Conservation (phyloP, 768 basidiomycete genomes). For the Suillus weaverae region DNA sequence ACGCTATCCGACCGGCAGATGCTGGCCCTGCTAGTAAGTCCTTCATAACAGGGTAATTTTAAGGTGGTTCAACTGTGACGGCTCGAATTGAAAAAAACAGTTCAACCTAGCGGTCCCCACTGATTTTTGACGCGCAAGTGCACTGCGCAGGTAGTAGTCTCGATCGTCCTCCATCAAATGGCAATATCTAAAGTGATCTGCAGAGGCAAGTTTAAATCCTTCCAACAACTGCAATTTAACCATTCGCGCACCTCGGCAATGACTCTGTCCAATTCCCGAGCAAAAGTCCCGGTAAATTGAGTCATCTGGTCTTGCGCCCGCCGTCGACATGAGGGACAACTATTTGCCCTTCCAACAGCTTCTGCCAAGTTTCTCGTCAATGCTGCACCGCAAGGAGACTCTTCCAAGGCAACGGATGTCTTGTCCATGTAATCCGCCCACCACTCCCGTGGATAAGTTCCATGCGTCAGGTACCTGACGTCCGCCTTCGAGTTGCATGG, state of each 20-base stretch:
- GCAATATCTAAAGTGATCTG: not conserved
- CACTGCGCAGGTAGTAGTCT: not conserved
- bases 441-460: conserved; percentile 30
- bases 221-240: not conserved
- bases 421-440: conserved; percentile 34
- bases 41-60: not conserved
- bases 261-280: conserved; percentile 20
- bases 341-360: conserved; percentile 19
- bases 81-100: not conserved
- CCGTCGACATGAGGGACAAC: conserved; percentile 22
- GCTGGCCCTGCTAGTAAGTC: not conserved
- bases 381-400: conserved; percentile 24
- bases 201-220: not conserved
- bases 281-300: conserved; percentile 26
- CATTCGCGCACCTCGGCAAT: conserved; percentile 20
- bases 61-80: not conserved
- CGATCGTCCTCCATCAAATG: not conserved
- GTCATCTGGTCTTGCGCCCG: conserved; percentile 19
- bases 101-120: not conserved
- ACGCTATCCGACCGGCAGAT: not conserved
- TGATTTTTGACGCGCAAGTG: not conserved
- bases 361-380: conserved; percentile 17
- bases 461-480: conserved; percentile 25
- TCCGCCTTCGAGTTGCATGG: conserved; percentile 23
- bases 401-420: conserved; percentile 19